These are phyloP conservation scores for Penicillium corylophilum DNA, from an alignment of 2,329 filamentous ascomycete genomes.

Conservation along the genomic window DNA sequence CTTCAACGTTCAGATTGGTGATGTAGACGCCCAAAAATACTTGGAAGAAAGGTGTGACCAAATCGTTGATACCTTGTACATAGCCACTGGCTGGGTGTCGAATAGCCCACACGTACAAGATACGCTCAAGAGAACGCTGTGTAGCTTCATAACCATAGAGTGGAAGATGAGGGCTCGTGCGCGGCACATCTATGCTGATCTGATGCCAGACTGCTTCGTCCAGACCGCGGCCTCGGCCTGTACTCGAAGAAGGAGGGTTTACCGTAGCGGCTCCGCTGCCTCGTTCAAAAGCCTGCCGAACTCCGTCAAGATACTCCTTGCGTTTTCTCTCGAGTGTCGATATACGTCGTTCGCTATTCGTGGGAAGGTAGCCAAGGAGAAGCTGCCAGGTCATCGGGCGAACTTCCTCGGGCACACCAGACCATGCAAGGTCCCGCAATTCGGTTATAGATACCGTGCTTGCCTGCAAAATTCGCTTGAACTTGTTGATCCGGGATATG, in stretches of 20 bases:
- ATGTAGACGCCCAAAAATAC: constrained; percentile 95
- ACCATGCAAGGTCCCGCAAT: constrained; percentile 84
- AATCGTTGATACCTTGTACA: constrained; percentile 97
- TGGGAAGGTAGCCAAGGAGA: constrained; percentile 89
- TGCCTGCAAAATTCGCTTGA: constrained; percentile 91
- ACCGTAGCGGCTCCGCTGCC: constrained; percentile 45
- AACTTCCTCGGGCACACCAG: constrained; percentile 89
- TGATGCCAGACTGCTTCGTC: constrained; percentile 99
- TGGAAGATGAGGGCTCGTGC: constrained; percentile 93
- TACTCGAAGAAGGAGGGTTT: constrained; percentile 42
- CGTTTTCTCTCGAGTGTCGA: constrained; percentile 88
- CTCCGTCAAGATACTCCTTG: constrained; percentile 94
- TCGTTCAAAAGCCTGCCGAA: constrained; percentile 65
- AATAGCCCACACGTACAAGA: constrained; percentile 96
- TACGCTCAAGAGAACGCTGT: constrained; percentile 87
- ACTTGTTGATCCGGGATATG: constrained; percentile 95
- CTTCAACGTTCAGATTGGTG: constrained; percentile 87
- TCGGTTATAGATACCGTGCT: constrained; percentile 85
- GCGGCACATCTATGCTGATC: constrained; percentile 95
- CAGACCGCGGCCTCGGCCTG: constrained; percentile 67
- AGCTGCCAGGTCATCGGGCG: constrained; percentile 99
- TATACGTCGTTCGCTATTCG: constrained; percentile 91
- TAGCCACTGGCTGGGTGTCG: constrained; percentile 96
- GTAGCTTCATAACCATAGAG: constrained; percentile 96
- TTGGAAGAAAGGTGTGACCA: constrained; percentile 97